A percentile compares a stretch with the other conserved stretches of the same genome.
These are phyloP conservation scores for Casuarina cunninghamiana DNA, from an alignment of 306 rosid species.

Conservation along the genomic window DNA sequence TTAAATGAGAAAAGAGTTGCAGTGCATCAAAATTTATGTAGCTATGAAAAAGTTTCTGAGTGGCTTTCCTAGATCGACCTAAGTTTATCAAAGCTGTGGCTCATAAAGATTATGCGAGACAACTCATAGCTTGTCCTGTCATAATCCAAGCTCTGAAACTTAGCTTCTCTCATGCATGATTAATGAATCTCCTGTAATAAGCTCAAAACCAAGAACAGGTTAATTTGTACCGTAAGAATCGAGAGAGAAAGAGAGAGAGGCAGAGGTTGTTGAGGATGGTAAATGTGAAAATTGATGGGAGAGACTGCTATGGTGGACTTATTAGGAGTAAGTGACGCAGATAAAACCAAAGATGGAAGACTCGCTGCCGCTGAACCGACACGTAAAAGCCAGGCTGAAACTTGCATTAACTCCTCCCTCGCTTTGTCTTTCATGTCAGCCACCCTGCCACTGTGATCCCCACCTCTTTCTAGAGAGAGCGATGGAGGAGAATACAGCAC, in stretches of 20 bases:
- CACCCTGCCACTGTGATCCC: conserved; percentile 44
- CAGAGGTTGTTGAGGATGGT: conserved; percentile 62
- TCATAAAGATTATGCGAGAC: too few species aligned
- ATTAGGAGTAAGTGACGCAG: conserved; percentile 39
- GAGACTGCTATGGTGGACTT: conserved; percentile 51
- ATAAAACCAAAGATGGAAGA: conserved; percentile 23
- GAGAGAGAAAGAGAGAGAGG: conserved; percentile 6
- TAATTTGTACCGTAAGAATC: too few species aligned
- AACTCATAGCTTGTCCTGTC: too few species aligned
- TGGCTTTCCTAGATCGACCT: too few species aligned
- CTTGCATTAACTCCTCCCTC: conserved; percentile 34
- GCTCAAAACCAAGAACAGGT: too few species aligned
- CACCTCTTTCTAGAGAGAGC: conserved; percentile 2
- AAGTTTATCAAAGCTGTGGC: too few species aligned
- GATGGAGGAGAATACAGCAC: background rate
- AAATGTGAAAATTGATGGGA: conserved; percentile 72
- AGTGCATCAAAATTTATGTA: conserved; percentile 39
- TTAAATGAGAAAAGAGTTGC: conserved; percentile 42
- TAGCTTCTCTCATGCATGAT: too few species aligned
- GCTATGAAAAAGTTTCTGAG: conserved; percentile 36
- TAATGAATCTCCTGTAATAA: background rate
- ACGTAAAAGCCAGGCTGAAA: conserved; percentile 40
- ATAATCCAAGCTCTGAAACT: too few species aligned
- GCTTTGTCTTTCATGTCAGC: conserved; percentile 28
- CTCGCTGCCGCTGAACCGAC: background rate